These are phyloP conservation scores for Penicillium digitatum DNA, from an alignment of 2,329 filamentous ascomycete species.

Conservation along the genomic window DNA sequence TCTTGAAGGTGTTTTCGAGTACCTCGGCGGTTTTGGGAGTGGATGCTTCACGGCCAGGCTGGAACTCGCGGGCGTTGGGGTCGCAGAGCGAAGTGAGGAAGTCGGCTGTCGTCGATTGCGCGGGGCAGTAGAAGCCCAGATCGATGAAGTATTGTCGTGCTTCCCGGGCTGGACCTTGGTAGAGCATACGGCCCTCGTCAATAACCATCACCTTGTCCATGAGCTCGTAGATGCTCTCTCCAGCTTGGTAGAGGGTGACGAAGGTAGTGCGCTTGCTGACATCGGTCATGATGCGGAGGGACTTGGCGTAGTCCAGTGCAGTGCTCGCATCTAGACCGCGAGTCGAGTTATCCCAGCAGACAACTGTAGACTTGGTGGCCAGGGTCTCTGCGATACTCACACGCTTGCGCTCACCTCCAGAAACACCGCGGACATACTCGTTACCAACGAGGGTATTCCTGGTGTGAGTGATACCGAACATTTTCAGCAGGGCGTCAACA, in stretches of 20 bases:
- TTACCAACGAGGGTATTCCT: constrained; percentile 73
- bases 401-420: constrained; percentile 75
- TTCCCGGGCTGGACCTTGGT: constrained; percentile 58
- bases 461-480: constrained; percentile 75
- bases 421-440: constrained; percentile 67
- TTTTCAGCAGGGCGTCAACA: constrained; percentile 65
- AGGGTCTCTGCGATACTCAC: constrained; percentile 75
- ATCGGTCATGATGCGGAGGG: constrained; percentile 69
- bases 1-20: constrained; percentile 63
- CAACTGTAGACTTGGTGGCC: constrained; percentile 67
- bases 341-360: constrained; percentile 77
- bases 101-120: constrained; percentile 66
- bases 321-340: constrained; percentile 76
- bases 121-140: constrained; percentile 59
- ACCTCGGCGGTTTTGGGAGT: constrained; percentile 68
- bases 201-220: constrained; percentile 82
- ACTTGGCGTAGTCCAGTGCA: constrained; percentile 71
- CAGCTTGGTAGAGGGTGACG: constrained; percentile 68
- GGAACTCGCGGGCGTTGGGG: constrained; percentile 65
- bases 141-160: constrained; percentile 64
- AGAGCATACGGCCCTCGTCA: constrained; percentile 66
- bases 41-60: constrained; percentile 60
- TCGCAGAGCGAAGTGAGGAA: constrained; percentile 75
- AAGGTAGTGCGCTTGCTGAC: constrained; percentile 67
- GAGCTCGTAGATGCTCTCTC: constrained; percentile 64